phyloP scores from a whole-genome alignment of 805 yeast genomes.

The Priceomyces medius region DNA sequence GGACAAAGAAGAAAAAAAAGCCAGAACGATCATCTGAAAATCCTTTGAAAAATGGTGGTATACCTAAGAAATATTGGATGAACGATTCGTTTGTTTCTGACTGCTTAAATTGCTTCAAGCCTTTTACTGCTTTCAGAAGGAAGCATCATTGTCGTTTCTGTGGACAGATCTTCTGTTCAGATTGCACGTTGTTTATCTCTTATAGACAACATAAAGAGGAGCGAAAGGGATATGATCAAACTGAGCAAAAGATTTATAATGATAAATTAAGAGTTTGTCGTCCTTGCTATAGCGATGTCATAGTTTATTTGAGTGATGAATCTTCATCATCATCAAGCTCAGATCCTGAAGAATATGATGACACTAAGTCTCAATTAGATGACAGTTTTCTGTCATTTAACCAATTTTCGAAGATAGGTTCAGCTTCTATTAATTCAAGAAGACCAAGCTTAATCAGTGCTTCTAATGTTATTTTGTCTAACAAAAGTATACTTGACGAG shows the following conservation, averaged over 20 bases:
- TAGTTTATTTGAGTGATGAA: constrained; percentile 67
- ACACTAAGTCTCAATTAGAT: constrained; percentile 14
- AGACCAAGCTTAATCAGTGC: constrained; percentile 19
- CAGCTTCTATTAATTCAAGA: constrained; percentile 27
- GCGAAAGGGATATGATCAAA: constrained; percentile 19
- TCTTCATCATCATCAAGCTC: constrained; percentile 36
- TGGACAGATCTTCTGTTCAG: constrained; percentile 90
- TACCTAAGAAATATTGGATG: constrained; percentile 89
- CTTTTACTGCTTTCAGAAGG: constrained; percentile 81
- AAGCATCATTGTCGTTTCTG: constrained; percentile 95
- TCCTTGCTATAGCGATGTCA: constrained; percentile 72
- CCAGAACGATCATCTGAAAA: constrained; percentile 35
- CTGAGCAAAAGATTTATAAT: constrained; percentile 46
- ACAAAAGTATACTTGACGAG: constrained; percentile 10
- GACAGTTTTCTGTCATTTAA: constrained; percentile 21
- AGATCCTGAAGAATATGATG: constrained; percentile 21
- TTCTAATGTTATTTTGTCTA: constrained; percentile 12
- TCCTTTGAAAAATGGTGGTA: constrained; percentile 49
- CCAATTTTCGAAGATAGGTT: constrained; percentile 27
- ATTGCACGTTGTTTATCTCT: constrained; percentile 69
- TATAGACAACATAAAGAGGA: constrained; percentile 53
- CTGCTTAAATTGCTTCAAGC: constrained; percentile 78
- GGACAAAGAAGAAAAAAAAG: constrained; percentile 24
- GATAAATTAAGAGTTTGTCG: constrained; percentile 78
- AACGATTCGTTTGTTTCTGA: constrained; percentile 89